These are phyloP conservation scores for Middelhovenomyces tepae DNA, from an alignment of 805 yeast species.

Conservation along the genomic window DNA sequence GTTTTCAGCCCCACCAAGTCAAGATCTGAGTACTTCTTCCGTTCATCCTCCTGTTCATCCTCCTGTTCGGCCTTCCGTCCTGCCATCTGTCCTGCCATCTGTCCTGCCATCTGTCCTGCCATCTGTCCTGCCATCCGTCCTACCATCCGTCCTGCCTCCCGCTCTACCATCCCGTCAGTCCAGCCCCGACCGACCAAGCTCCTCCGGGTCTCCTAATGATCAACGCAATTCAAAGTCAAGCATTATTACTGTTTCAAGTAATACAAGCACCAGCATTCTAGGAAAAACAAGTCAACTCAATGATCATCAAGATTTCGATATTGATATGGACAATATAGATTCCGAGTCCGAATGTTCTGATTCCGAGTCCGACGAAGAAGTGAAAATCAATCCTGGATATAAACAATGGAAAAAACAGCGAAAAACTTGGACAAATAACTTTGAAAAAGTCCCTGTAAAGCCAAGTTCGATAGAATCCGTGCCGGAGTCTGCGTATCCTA, in stretches of 20 bases:
- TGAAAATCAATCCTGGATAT: conserved; percentile 44
- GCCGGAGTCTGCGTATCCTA: conserved; percentile 26
- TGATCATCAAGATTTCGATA: too few species aligned
- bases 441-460: conserved; percentile 15
- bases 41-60: neutral
- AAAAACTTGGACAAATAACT: conserved; percentile 46
- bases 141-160: neutral
- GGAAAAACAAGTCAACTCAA: too few species aligned
- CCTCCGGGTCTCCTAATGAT: too few species aligned
- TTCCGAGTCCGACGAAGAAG: conserved; percentile 21
- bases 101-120: neutral
- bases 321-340: too few species aligned
- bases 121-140: neutral
- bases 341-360: too few species aligned
- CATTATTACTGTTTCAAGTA: too few species aligned
- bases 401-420: conserved; percentile 65
- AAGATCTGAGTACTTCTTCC: too few species aligned
- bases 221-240: too few species aligned
- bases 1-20: too few species aligned
- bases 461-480: conserved; percentile 22
- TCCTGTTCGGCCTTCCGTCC: neutral
- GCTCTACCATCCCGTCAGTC: neutral
- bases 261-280: too few species aligned
- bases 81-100: neutral
- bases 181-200: neutral